Evolutionary conservation across 2,329 filamentous ascomycete genomes (phyloP), one percentile per base, ranked within the genome.

Genomic region (Verticillium albo-atrum): DNA sequence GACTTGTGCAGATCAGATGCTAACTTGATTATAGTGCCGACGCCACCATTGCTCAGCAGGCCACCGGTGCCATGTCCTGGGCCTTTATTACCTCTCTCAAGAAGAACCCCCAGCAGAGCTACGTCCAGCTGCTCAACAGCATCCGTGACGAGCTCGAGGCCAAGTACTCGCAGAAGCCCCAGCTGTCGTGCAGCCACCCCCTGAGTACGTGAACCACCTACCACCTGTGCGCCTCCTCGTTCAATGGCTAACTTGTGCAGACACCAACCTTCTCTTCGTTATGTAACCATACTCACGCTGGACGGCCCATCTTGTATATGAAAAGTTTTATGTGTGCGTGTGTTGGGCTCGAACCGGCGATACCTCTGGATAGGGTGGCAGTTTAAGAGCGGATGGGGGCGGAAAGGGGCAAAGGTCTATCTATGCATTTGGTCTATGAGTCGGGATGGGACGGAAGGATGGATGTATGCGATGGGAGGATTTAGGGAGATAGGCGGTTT

Each of bases 51-150:
- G 86, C 83, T 51, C 87, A 91, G 59, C 84, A 97, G 77, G 94
- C 95, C 34, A 99, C 95, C 0, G 95, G 95, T 58, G 95, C 95
- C 74, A 98, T 99, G 95, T 97, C 92, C 3, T 97, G 90, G 87
- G 95, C 95, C 2, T 99, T 99, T 74, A 95, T 99, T 74, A 87
- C 84, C 1, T 89, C 93, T 23, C 83, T 98, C 70, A 93, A 90
- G 81, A 92, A 93, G 79, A 96, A 96, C 71, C 92, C 92, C 1
- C 89, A 96, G 72, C 95, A 98, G 79, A 97, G 90, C 77, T 99
- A 99, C 71, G 91, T 98, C 56, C 89, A 97, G 79, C 80, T 99
- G 60, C 83, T 99, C 66, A 98, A 97, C 81, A 97, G 89, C 75
- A 93, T 99, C 69, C 90, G 95, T 60, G 93, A 97, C 60, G 89